These are phyloP conservation scores for Gamsiella multidivaricata DNA, from an alignment of 192 early-diverging fungal species.

Conservation along the genomic window DNA sequence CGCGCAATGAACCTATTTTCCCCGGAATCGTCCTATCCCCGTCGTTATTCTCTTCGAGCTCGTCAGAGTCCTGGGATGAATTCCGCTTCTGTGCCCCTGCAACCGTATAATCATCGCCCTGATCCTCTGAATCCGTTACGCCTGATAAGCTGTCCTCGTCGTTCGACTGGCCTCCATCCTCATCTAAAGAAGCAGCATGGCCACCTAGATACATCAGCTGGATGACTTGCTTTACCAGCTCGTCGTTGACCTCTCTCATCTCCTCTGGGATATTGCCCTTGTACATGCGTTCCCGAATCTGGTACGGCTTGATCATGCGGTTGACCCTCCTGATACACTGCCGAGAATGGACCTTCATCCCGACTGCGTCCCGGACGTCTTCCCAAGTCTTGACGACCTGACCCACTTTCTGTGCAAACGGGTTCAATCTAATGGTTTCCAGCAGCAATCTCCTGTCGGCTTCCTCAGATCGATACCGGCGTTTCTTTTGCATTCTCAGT, in stretches of 20 bases:
- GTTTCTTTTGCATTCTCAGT: conserved; percentile 47
- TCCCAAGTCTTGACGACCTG: conserved; percentile 52
- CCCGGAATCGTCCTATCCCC: background rate
- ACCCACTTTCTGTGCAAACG: conserved; percentile 46
- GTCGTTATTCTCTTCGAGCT: background rate
- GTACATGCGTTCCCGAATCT: conserved; percentile 43
- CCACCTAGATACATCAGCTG: conserved; percentile 36
- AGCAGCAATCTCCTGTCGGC: conserved; percentile 30
- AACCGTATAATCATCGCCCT: background rate
- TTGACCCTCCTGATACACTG: conserved; percentile 50
- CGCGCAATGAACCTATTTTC: too few species aligned
- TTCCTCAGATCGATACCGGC: conserved; percentile 47
- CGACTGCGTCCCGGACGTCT: conserved; percentile 37
- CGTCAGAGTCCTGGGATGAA: background rate
- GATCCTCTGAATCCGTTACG: conserved; percentile 29
- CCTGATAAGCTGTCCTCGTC: conserved; percentile 31
- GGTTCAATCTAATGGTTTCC: conserved; percentile 39
- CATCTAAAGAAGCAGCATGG: conserved; percentile 13
- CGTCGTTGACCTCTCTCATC: conserved; percentile 41
- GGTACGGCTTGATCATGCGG: conserved; percentile 44
- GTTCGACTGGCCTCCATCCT: conserved; percentile 24
- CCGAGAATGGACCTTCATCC: conserved; percentile 47
- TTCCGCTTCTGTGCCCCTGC: background rate
- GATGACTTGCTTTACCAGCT: conserved; percentile 45
- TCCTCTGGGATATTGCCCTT: conserved; percentile 43